phyloP scores from a whole-genome alignment of 1,284 basidiomycete genomes.

The Trametes sp. region DNA sequence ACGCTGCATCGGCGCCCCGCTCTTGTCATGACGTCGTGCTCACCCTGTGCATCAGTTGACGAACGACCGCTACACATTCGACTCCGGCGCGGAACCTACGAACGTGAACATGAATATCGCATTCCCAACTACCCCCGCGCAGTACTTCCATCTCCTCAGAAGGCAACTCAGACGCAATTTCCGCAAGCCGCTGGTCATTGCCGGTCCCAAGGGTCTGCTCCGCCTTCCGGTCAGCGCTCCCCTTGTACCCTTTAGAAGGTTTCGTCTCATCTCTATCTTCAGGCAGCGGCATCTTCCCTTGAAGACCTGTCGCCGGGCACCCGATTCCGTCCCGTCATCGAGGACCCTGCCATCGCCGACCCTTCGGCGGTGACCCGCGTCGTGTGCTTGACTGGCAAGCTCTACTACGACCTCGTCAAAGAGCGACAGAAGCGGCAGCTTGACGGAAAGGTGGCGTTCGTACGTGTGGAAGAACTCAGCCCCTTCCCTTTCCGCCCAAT shows the following conservation, averaged over 20 bases:
- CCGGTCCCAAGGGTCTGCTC: slow-evolving; percentile 84
- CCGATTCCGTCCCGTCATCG: slow-evolving; percentile 76
- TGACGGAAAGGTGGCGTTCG: slow-evolving; percentile 63
- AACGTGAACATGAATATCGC: slow-evolving; percentile 85
- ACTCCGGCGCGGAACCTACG: slow-evolving; percentile 45
- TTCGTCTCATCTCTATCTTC: slow-evolving; percentile 5
- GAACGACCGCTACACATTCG: slow-evolving; percentile 64
- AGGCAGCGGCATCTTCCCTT: slow-evolving; percentile 81
- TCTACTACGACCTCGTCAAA: slow-evolving; percentile 87
- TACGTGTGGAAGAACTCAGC: slow-evolving; percentile 85
- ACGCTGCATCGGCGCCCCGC: slow-evolving; percentile 13
- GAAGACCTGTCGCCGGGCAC: slow-evolving; percentile 70
- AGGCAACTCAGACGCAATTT: slow-evolving; percentile 86
- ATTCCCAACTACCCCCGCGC: slow-evolving; percentile 88
- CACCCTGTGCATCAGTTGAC: slow-evolving; percentile 58
- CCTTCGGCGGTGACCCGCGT: slow-evolving; percentile 59
- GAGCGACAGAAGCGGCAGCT: slow-evolving; percentile 60
- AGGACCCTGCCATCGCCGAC: slow-evolving; percentile 52
- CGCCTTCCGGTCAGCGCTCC: slow-evolving; percentile 70
- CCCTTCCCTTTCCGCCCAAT: slow-evolving; percentile 83
- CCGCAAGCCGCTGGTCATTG: slow-evolving; percentile 85
- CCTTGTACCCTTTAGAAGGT: background rate
- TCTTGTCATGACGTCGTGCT: slow-evolving; percentile 7
- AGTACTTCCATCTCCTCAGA: slow-evolving; percentile 89
- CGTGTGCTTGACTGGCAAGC: slow-evolving; percentile 77